These are phyloP conservation scores for Massospora cicadina DNA, from an alignment of 371 early-diverging fungal species.

Conservation along the genomic window DNA sequence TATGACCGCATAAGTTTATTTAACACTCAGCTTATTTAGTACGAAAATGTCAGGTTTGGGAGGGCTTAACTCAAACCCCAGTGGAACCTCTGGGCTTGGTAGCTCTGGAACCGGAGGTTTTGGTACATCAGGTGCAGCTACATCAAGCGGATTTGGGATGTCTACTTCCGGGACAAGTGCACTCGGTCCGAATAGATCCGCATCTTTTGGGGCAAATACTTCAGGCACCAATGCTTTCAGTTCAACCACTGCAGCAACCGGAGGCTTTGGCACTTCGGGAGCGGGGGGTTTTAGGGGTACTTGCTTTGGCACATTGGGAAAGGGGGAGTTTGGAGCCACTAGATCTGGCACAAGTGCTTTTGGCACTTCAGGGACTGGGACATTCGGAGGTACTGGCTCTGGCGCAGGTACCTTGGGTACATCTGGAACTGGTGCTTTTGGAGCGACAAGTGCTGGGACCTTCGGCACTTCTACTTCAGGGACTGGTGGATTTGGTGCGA, in stretches of 20 bases:
- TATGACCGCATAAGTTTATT: no score
- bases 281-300: not conserved
- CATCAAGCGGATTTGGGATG: not conserved
- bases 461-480: not conserved
- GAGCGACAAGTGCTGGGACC: not conserved
- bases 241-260: not conserved
- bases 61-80: not conserved
- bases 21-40: no score
- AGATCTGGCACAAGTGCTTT: not conserved
- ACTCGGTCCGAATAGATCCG: no score
- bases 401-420: not conserved
- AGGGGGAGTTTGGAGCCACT: not conserved
- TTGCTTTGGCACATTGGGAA: not conserved
- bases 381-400: not conserved
- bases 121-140: not conserved
- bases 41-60: not conserved
- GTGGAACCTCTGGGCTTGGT: not conserved
- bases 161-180: not conserved
- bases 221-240: not conserved
- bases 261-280: not conserved
- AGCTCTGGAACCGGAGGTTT: no score
- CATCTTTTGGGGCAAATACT: not conserved
- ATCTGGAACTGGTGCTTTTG: not conserved
- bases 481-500: not conserved
- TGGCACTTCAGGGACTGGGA: not conserved